Evolutionary conservation across 2,329 filamentous ascomycete genomes (phyloP).

Genomic region (Aspergillus fumigatiaffinis): DNA sequence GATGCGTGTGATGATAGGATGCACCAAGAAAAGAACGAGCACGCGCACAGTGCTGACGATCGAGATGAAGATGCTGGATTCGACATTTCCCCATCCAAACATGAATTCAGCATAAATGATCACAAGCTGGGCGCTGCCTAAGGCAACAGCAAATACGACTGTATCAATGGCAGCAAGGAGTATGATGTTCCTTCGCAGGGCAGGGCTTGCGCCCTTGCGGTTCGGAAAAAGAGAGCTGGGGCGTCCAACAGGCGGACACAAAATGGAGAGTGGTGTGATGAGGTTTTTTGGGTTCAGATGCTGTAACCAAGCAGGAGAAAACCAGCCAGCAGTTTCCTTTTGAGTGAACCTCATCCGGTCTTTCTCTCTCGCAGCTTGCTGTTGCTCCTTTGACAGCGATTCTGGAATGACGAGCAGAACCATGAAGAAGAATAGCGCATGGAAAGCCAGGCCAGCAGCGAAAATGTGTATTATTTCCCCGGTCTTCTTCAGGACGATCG

Average conservation of each 20-base stretch:
- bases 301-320: constrained; percentile 21
- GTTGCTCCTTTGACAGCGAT: constrained; percentile 71
- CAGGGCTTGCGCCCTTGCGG: constrained; percentile 56
- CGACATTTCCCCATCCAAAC: constrained; percentile 78
- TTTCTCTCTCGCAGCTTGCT: constrained; percentile 66
- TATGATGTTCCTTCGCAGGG: constrained; percentile 75
- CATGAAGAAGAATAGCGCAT: constrained; percentile 69
- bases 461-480: constrained; percentile 77
- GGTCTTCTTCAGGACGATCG: constrained; percentile 71
- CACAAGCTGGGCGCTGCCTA: constrained; percentile 76
- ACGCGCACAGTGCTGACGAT: constrained; percentile 75
- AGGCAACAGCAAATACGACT: constrained; percentile 73
- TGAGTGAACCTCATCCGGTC: constrained; percentile 45
- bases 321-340: constrained; percentile 27
- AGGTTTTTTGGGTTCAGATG: constrained; percentile 58
- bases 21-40: constrained; percentile 65
- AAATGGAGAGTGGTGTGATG: constrained; percentile 70
- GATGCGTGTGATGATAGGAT: constrained; percentile 73
- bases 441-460: constrained; percentile 71
- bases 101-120: constrained; percentile 77
- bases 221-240: constrained; percentile 26
- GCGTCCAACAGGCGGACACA: constrained; percentile 58
- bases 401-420: constrained; percentile 73
- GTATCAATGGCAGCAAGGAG: constrained; percentile 77
- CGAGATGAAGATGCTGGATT: constrained; percentile 77